phyloP scores from a whole-genome alignment of 1,284 basidiomycete genomes.

The Singerocomus rubriflavus region DNA sequence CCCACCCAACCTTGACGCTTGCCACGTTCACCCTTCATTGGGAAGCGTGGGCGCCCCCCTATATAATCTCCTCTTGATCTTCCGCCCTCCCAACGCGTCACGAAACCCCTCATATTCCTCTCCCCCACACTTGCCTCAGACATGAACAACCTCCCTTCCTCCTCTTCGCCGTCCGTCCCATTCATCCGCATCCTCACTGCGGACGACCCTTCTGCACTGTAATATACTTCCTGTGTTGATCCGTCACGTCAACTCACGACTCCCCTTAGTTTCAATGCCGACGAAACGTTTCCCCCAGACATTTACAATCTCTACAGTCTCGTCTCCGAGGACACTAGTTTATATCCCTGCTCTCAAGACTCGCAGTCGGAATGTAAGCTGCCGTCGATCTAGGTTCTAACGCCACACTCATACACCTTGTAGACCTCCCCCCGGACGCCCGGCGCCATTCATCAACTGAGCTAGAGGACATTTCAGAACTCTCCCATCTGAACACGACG shows the following conservation, averaged over 20 bases:
- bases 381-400: not conserved
- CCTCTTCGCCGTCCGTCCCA: slow-evolving; percentile 11
- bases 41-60: slow-evolving; percentile 11
- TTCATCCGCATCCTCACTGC: slow-evolving; percentile 15
- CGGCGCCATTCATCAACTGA: not conserved
- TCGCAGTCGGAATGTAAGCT: slow-evolving; percentile 9
- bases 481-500: slow-evolving; percentile 15
- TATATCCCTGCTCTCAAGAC: slow-evolving; percentile 2
- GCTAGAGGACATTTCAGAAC: slow-evolving; percentile 23
- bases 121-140: not conserved
- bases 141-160: slow-evolving; percentile 15
- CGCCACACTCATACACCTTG: slow-evolving; percentile 20
- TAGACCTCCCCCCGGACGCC: slow-evolving; percentile 3
- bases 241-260: slow-evolving; percentile 10
- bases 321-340: not conserved
- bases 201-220: slow-evolving; percentile 16
- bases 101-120: slow-evolving; percentile 5
- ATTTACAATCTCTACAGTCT: not conserved
- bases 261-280: slow-evolving; percentile 11
- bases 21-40: slow-evolving; percentile 8
- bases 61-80: slow-evolving; percentile 20
- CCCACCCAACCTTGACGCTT: slow-evolving; percentile 12
- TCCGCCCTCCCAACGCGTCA: slow-evolving; percentile 5
- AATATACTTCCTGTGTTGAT: slow-evolving; percentile 8
- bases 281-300: not conserved